phyloP scores from a whole-genome alignment of 768 basidiomycete genomes.

The Suillus subaureus region DNA sequence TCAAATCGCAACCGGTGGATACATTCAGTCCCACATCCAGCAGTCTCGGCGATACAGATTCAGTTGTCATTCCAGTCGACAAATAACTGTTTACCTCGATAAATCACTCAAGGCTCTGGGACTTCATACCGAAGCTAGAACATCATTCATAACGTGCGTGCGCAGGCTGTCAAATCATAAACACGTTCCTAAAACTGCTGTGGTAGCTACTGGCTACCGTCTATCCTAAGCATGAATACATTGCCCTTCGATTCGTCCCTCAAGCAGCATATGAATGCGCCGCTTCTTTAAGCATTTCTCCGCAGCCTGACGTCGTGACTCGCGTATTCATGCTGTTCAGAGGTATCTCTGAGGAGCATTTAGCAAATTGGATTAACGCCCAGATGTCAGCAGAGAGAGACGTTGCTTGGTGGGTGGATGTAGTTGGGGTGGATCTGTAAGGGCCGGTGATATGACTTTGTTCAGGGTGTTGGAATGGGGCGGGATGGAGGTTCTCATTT shows the following conservation, averaged over 20 bases:
- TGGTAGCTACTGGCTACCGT: background rate
- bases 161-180: background rate
- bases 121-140: background rate
- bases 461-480: too few species aligned
- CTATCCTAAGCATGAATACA: background rate
- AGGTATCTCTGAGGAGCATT: background rate
- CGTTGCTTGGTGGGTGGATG: too few species aligned
- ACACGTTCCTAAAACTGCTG: background rate
- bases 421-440: too few species aligned
- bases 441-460: too few species aligned
- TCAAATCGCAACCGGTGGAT: too few species aligned
- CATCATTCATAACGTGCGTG: background rate
- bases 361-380: background rate
- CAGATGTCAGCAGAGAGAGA: too few species aligned
- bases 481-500: too few species aligned
- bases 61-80: background rate
- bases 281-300: too few species aligned
- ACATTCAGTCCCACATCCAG: too few species aligned
- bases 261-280: too few species aligned
- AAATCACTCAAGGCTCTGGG: background rate
- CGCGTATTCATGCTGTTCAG: background rate
- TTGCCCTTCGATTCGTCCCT: background rate
- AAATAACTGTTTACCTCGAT: background rate
- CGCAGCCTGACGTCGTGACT: too few species aligned
- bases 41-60: too few species aligned